Evolutionary conservation across 257 asterid species (phyloP).

Genomic region (Nyctanthes arbortristis): DNA sequence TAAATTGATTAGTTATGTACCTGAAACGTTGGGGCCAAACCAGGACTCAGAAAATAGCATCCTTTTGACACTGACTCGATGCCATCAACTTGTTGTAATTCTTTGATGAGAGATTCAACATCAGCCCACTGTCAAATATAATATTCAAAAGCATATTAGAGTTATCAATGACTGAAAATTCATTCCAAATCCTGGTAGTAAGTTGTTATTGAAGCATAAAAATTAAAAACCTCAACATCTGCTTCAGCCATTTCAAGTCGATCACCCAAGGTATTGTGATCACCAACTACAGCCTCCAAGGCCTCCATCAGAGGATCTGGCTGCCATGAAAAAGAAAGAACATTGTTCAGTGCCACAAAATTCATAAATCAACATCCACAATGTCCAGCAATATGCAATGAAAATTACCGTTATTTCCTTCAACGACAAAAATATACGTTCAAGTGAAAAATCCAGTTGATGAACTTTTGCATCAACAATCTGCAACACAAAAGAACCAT

Average conservation of each 20-base stretch:
- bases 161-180: background rate
- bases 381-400: conserved; percentile 6
- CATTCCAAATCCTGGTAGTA: background rate
- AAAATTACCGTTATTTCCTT: conserved; percentile 74
- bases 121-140: conserved; percentile 68
- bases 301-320: conserved; percentile 88
- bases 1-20: conserved; percentile 33
- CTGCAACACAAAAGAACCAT: conserved; percentile 42
- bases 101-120: conserved; percentile 81
- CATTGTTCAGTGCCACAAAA: conserved; percentile 10
- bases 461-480: conserved; percentile 89
- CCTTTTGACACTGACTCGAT: conserved; percentile 86
- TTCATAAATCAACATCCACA: conserved; percentile 13
- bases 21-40: conserved; percentile 97
- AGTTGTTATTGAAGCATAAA: conserved; percentile 1
- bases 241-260: conserved; percentile 67
- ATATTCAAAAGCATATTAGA: background rate
- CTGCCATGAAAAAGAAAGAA: conserved; percentile 45
- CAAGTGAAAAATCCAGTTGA: conserved; percentile 84
- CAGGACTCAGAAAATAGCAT: conserved; percentile 84
- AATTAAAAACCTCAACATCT: conserved; percentile 59
- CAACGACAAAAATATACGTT: conserved; percentile 84
- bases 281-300: conserved; percentile 89
- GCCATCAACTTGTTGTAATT: conserved; percentile 61
- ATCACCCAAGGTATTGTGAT: conserved; percentile 53